Evolutionary conservation across 495 filamentous ascomycete genomes (phyloP), one percentile per base, ranked within the genome.

Genomic region (Pseudomonodictys pantanalensis): DNA sequence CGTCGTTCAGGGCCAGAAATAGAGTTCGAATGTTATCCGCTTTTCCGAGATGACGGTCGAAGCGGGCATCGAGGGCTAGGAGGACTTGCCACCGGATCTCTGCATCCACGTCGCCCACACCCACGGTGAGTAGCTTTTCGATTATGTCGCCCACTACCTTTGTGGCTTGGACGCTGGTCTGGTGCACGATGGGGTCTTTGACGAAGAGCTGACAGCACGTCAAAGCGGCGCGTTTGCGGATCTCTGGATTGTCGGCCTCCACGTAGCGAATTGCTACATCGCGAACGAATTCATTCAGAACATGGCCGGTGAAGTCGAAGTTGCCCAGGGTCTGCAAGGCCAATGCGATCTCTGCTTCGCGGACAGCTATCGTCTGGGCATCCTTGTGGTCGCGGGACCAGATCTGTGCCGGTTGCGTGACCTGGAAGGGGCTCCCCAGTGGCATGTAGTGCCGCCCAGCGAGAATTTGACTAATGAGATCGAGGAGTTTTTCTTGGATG

Each of bases 181-280:
- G 93, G 67, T 96, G 90, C 64, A 97, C 92, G 65, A 97, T 97
- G 0, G 95, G 95, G 70, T 99, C 93, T 57, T 88, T 83, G 9
- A 97, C 89, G 67, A 97, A 96, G 38, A 99, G 81, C 66, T 99
- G 93, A 69, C 93, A 99, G 73, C 95, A 97, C 23, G 95, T 99
- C 56, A 99, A 79, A 29, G 95, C 92, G 11, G 93, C 91, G 11
- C 92, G 92, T 71, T 95, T 92, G 55, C 93, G 86, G 52, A 97
- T 95, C 56, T 95, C 89, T 0, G 90, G 83, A 67, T 95, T 95
- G 58, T 96, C 91, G 56, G 92, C 92, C 67, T 97, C 92, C 49
- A 97, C 92, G 61, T 95, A 99, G 70, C 90, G 92, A 68, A 99
- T 95, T 4, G 95, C 95, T 52, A 97, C 93, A 71, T 99, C 93